Evolutionary conservation across 2,329 filamentous ascomycete species (phyloP).

Genomic region (Colletotrichum sp.): DNA sequence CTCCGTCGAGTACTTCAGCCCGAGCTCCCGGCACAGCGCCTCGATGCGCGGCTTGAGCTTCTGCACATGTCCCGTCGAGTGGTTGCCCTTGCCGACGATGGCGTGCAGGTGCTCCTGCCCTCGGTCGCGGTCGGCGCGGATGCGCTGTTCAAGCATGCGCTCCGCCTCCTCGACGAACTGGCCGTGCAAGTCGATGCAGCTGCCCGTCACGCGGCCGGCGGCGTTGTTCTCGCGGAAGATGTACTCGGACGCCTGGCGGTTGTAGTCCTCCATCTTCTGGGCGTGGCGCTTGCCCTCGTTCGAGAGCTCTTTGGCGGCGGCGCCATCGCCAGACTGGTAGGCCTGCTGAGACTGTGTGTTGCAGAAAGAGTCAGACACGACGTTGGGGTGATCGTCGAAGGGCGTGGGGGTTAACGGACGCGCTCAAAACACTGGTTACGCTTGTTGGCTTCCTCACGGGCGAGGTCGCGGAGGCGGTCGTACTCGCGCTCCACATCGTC

Average conservation of each 20-base stretch:
- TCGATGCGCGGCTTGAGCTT: constrained; percentile 97
- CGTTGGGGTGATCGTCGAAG: neutral
- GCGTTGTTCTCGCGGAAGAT: constrained; percentile 98
- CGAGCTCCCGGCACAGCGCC: constrained; percentile 81
- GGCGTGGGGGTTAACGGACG: constrained; percentile 46
- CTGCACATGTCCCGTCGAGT: constrained; percentile 80
- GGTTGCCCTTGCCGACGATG: constrained; percentile 95
- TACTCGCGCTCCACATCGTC: constrained; percentile 82
- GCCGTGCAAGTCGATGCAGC: constrained; percentile 94
- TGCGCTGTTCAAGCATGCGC: constrained; percentile 84
- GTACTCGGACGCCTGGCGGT: constrained; percentile 88
- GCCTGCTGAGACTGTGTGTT: constrained; percentile 72
- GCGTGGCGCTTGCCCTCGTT: constrained; percentile 87
- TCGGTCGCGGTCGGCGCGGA: constrained; percentile 74
- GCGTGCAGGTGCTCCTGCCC: constrained; percentile 88
- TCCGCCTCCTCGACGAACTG: constrained; percentile 96
- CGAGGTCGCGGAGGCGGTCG: constrained; percentile 85
- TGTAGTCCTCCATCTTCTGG: constrained; percentile 84
- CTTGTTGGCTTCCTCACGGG: constrained; percentile 80
- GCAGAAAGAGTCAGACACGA: neutral
- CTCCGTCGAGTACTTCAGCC: constrained; percentile 84
- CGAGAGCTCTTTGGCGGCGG: constrained; percentile 80
- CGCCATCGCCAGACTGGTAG: constrained; percentile 84
- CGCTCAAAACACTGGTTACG: constrained; percentile 78
- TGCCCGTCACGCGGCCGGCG: constrained; percentile 71